Evolutionary conservation across 2,329 filamentous ascomycete genomes (phyloP), one percentile per base, ranked within the genome.

Genomic region (Trichoderma asperellum): DNA sequence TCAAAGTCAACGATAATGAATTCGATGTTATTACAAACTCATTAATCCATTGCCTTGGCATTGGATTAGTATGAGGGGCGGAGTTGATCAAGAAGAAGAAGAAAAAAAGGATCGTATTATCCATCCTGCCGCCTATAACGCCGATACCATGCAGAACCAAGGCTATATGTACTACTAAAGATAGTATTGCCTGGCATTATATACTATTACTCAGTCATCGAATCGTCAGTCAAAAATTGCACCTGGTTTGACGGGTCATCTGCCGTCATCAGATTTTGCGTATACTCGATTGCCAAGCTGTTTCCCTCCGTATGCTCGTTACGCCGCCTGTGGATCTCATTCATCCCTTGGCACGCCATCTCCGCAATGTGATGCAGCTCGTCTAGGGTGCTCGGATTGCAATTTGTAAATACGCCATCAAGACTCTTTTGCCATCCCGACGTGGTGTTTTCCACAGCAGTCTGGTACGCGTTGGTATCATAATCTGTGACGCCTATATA

Each of bases 321-420:
- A 16, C 78, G 73, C 24, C 77, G 75, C 27, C 72, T 71, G 61
- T 87, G 79, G 37, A 82, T 77, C 74, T 81, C 78, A 43, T 79
- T 80, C 80, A 84, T 81, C 34, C 81, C 83, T 64, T 79, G 77
- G 70, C 79, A 82, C 4, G 81, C 81, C 65, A 77, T 82, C 70
- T 84, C 79, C 14, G 81, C 81, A 69, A 84, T 83, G 59, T 79
- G 77, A 65, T 83, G 81, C 69, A 84, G 75, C 70, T 82, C 80
- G 40, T 81, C 77, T n/a, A 83, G 78, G 8, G 82, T 83, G 32
- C 77, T 80, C 21, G 77, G 76, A 69, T 83, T 83, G 72, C 78
- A 79, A 73, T 84, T 84, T 32, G 78, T 76, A 69, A 84, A 85
- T 5, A 80, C 72, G 40, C 81, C 81, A 71, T 84, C 82, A 68